phyloP scores from a whole-genome alignment of 2,329 filamentous ascomycete species.

The Claviceps africana region DNA sequence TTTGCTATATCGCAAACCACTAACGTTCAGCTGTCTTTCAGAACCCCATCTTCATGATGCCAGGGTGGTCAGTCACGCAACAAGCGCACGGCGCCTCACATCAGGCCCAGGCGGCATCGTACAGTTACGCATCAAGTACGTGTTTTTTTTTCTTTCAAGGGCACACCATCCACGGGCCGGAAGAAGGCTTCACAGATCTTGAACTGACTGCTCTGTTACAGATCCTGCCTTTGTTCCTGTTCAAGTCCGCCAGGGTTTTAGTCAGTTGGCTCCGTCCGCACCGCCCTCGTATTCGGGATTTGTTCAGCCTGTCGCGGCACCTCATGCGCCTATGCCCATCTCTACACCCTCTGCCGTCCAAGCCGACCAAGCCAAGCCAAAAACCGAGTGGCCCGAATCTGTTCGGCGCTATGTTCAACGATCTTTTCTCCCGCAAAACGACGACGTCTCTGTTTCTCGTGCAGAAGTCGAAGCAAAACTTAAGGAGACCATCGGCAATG shows the following conservation, averaged over 20 bases:
- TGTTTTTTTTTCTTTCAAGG: no score
- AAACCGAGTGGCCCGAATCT: slow-evolving; percentile 67
- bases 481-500: slow-evolving; percentile 71
- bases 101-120: slow-evolving; percentile 20
- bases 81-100: slow-evolving; percentile 28
- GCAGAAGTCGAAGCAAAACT: slow-evolving; percentile 71
- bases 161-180: neutral
- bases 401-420: slow-evolving; percentile 81
- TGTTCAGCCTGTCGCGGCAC: slow-evolving; percentile 14
- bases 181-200: neutral
- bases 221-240: slow-evolving; percentile 47
- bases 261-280: slow-evolving; percentile 27
- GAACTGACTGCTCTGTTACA: slow-evolving; percentile 15
- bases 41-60: slow-evolving; percentile 18
- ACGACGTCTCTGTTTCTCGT: slow-evolving; percentile 46
- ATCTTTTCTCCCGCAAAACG: slow-evolving; percentile 65
- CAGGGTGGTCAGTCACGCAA: slow-evolving; percentile 23
- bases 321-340: slow-evolving; percentile 17
- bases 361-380: slow-evolving; percentile 32
- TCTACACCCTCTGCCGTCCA: slow-evolving; percentile 14
- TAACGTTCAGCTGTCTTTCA: slow-evolving; percentile 5
- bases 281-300: slow-evolving; percentile 19
- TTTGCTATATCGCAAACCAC: slow-evolving; percentile 1
- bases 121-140: slow-evolving; percentile 27
- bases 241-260: slow-evolving; percentile 46